Evolutionary conservation across 23 red algal species (phyloP).

Genomic region (Gracilaria caudata): DNA sequence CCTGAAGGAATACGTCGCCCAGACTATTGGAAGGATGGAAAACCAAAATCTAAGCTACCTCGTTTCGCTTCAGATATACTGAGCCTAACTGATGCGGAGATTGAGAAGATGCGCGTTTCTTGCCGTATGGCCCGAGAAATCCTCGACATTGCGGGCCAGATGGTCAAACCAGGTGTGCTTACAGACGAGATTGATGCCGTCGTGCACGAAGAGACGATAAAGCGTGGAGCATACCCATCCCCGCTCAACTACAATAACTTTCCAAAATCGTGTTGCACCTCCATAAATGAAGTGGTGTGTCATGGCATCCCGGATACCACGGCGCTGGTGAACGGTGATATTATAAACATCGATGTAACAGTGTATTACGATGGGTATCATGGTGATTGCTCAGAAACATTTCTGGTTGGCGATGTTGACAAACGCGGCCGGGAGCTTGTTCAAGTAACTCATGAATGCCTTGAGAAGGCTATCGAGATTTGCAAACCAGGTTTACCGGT

Average conservation of each 20-base stretch:
- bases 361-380: slow-evolving; percentile 90
- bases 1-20: slow-evolving; percentile 78
- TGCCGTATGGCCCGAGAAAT: slow-evolving; percentile 87
- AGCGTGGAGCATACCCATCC: slow-evolving; percentile 86
- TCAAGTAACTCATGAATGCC: slow-evolving; percentile 82
- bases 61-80: slow-evolving; percentile 85
- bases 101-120: slow-evolving; percentile 85
- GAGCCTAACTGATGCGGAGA: slow-evolving; percentile 75
- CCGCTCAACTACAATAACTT: slow-evolving; percentile 95
- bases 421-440: slow-evolving; percentile 67
- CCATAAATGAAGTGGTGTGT: slow-evolving; percentile 98
- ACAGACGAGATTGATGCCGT: slow-evolving; percentile 97
- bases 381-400: slow-evolving; percentile 95
- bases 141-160: slow-evolving; percentile 81
- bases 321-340: slow-evolving; percentile 87
- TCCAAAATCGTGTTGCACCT: slow-evolving; percentile 98
- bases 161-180: slow-evolving; percentile 72
- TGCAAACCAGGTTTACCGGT: slow-evolving; percentile 85
- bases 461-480: slow-evolving; percentile 80
- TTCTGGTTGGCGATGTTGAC: slow-evolving; percentile 92
- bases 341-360: slow-evolving; percentile 98
- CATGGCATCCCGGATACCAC: slow-evolving; percentile 93
- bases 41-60: slow-evolving; percentile 34
- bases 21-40: slow-evolving; percentile 75
- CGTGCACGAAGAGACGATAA: slow-evolving; percentile 88